These are phyloP conservation scores for Wickerhamiella sorbophila DNA, from an alignment of 805 yeast genomes.

Conservation along the genomic window DNA sequence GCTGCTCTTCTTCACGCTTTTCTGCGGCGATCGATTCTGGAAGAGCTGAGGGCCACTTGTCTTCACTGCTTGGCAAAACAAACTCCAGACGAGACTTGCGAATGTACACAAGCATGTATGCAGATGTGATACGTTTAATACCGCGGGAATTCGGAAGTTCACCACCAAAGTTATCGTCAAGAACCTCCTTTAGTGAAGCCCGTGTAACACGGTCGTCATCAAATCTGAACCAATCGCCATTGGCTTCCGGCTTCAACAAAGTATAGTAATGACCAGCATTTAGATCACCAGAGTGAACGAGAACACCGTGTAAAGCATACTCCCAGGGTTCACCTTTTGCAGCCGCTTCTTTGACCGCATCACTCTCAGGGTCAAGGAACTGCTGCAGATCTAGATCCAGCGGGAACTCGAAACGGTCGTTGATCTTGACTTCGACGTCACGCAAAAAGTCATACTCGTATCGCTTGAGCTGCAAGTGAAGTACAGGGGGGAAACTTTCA, in stretches of 20 bases:
- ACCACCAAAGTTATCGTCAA: conserved; percentile 86
- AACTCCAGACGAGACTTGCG: conserved; percentile 44
- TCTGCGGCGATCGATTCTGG: conserved; percentile 53
- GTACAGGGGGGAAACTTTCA: conserved; percentile 77
- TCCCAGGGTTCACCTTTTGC: conserved; percentile 44
- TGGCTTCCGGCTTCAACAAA: conserved; percentile 63
- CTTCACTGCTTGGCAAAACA: conserved; percentile 42
- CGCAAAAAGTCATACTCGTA: conserved; percentile 88
- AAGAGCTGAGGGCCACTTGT: conserved; percentile 54
- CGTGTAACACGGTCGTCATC: conserved; percentile 92
- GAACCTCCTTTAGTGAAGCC: conserved; percentile 71
- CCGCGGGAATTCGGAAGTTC: conserved; percentile 30
- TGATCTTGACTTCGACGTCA: conserved; percentile 78
- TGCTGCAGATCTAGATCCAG: conserved; percentile 67
- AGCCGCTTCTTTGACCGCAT: conserved; percentile 25
- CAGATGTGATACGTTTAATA: conserved; percentile 75
- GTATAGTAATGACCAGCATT: conserved; percentile 96
- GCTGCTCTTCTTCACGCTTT: conserved; percentile 36
- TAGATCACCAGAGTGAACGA: conserved; percentile 92
- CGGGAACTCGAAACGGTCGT: conserved; percentile 84
- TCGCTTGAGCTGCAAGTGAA: conserved; percentile 84
- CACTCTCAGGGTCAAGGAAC: conserved; percentile 37
- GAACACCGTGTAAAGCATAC: conserved; percentile 80
- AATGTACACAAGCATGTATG: conserved; percentile 92
- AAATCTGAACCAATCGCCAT: conserved; percentile 72